Evolutionary conservation across 2,329 filamentous ascomycete species (phyloP).

Genomic region (Aspergillus candidus): DNA sequence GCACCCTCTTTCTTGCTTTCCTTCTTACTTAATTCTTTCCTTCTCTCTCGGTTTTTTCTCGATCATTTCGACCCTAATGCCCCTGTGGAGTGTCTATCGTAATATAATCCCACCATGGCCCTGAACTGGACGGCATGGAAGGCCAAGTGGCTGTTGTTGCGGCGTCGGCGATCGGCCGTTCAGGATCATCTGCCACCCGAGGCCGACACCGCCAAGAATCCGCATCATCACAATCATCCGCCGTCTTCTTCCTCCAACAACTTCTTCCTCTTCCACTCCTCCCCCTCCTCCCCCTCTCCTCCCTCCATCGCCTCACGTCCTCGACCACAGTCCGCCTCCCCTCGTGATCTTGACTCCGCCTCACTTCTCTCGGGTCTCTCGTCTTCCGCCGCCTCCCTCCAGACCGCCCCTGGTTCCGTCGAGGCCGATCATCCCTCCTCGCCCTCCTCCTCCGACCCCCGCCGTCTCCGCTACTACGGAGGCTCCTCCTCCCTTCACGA

Average conservation of each 20-base stretch:
- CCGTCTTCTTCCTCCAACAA: background rate
- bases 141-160: too few relatives aligned
- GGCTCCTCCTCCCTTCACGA: too few relatives aligned
- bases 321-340: constrained; percentile 13
- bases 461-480: background rate
- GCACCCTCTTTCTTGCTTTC: too few relatives aligned
- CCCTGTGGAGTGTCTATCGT: too few relatives aligned
- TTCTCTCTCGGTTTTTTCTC: background rate
- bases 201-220: background rate
- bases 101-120: too few relatives aligned
- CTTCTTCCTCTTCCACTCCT: background rate
- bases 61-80: background rate
- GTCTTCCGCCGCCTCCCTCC: constrained; percentile 5
- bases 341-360: constrained; percentile 14
- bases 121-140: too few relatives aligned
- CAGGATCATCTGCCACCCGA: background rate
- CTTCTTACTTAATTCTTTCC: background rate
- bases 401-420: background rate
- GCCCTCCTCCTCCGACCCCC: background rate
- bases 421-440: background rate
- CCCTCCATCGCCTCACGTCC: background rate
- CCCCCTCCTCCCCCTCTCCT: background rate
- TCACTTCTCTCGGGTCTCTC: constrained; percentile 13
- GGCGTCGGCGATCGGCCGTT: background rate
- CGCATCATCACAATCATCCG: background rate